Conservation (phyloP, 2,329 filamentous ascomycete genomes). For the Beauveria bassiana region DNA sequence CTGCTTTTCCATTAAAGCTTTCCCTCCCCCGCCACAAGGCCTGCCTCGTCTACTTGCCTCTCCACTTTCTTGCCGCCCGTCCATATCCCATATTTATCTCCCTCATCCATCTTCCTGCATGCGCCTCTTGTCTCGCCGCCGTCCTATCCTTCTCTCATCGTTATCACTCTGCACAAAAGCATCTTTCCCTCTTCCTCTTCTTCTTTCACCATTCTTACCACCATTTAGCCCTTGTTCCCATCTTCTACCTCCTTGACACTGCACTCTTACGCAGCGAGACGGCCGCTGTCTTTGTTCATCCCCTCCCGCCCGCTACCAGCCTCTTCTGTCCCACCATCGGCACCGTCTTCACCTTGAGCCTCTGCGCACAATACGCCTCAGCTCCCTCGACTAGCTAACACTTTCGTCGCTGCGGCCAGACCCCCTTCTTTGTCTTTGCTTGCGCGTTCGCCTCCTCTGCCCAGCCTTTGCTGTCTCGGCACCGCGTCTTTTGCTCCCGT, state of each 20-base stretch:
- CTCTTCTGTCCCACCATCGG: constrained; percentile 5
- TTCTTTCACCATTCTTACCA: not conserved
- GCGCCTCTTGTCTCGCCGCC: constrained; percentile 4
- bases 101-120: constrained; percentile 10
- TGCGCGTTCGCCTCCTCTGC: not conserved
- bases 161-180: constrained; percentile 3
- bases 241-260: not conserved
- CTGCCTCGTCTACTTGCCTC: constrained; percentile 8
- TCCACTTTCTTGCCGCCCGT: constrained; percentile 10
- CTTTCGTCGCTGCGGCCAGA: not conserved
- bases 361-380: not conserved
- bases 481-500: not conserved
- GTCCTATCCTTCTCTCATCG: constrained; percentile 5
- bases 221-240: not conserved
- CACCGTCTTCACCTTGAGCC: not conserved
- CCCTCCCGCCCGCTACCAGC: constrained; percentile 6
- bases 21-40: constrained; percentile 6
- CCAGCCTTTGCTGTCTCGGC: not conserved
- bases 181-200: not conserved
- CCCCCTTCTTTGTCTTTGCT: not conserved
- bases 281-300: constrained; percentile 8
- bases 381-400: not conserved
- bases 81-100: constrained; percentile 4
- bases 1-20: not conserved
- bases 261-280: constrained; percentile 1